Evolutionary conservation across 75 land plant species (phyloP), one percentile per base, ranked within the genome.

Genomic region (Ceratopteris richardii): DNA sequence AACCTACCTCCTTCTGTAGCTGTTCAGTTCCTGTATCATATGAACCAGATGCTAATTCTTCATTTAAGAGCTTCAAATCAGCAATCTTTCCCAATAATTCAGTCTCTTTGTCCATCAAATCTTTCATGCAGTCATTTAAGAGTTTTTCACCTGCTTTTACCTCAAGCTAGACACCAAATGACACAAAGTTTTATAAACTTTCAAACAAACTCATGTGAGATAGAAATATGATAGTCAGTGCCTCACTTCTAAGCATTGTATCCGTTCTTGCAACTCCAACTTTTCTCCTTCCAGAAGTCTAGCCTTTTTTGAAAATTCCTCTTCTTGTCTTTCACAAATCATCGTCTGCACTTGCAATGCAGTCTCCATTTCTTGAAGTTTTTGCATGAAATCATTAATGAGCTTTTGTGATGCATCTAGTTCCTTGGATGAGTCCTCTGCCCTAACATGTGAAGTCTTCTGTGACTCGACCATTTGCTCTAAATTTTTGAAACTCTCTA

Each of bases 251-350:
- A 65, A 2, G 6, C 16, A 17, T 30, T 22, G 11, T 18, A 56
- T 17, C 28, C 31, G 40, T 10, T 56, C 31, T 14, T 18, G 39
- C 23, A 65, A 42, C 12, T 58, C 18, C 28, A 42, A 51, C 40
- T 72, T 42, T 37, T 69, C 68, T 7, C 66, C 62, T 39, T 76
- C 70, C 14, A 82, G 59, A 14, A 39, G 39, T 17, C 56, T 31
- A 31, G n/a, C 28, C 65, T 33, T 72, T 67, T 46, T 69, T 54
- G 31, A 1, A 31, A 14, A 60, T 9, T 73, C 67, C 37, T 58
- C 62, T 58, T 62, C 78, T 51, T 81, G 79, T 56, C 72, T 67
- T 31, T 75, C 77, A 36, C 72, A 73, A 66, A 37, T 61, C 77
- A 12, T 30, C 31, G 19, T 54, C 67, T 20, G 59, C 82, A 63